phyloP scores from a whole-genome alignment of 768 basidiomycete species.

The Macrolepiota albuminosa region DNA sequence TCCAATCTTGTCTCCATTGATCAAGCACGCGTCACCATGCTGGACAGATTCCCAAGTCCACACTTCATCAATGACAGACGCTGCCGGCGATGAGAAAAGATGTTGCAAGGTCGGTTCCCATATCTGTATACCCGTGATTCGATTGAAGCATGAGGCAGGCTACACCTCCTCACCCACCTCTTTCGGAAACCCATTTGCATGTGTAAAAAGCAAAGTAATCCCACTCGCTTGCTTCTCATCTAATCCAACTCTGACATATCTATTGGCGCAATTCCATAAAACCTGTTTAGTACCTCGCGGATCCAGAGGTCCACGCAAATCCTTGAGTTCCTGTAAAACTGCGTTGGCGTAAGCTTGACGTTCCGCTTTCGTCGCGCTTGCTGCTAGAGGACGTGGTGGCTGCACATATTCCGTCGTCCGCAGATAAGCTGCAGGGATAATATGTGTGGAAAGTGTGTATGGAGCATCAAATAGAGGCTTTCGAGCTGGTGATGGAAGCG shows the following conservation, averaged over 20 bases:
- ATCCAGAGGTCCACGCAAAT: constrained; percentile 25
- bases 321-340: constrained; percentile 20
- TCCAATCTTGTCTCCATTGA: constrained; percentile 58
- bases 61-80: constrained; percentile 50
- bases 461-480: constrained; percentile 27
- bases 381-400: constrained; percentile 26
- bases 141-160: neutral
- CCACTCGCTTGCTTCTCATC: constrained; percentile 28
- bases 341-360: constrained; percentile 21
- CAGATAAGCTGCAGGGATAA: constrained; percentile 49
- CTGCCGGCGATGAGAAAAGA: constrained; percentile 43
- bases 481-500: constrained; percentile 35
- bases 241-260: constrained; percentile 47
- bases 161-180: constrained; percentile 58
- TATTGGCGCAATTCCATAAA: constrained; percentile 71
- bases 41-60: constrained; percentile 84
- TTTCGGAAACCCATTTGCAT: constrained; percentile 87
- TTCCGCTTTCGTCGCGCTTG: constrained; percentile 32
- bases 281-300: constrained; percentile 36
- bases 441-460: constrained; percentile 48
- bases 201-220: constrained; percentile 70
- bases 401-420: constrained; percentile 40
- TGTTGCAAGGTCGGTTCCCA: constrained; percentile 68
- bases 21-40: constrained; percentile 77
- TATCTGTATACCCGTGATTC: constrained; percentile 38